These are phyloP conservation scores for Penicillium desertorum DNA, from an alignment of 495 filamentous ascomycete species.

Conservation along the genomic window DNA sequence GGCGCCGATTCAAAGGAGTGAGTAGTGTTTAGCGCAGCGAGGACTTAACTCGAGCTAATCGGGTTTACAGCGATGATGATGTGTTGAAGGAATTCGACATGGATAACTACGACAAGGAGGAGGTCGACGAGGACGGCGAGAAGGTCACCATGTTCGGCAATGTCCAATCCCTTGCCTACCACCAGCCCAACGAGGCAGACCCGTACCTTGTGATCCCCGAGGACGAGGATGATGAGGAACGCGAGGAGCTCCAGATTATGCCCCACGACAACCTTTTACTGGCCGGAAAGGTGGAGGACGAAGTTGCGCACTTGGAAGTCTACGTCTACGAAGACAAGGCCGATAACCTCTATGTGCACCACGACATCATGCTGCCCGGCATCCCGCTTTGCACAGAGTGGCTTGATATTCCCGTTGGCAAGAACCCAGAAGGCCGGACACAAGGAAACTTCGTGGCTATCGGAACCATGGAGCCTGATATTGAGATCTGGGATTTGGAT, in stretches of 20 bases:
- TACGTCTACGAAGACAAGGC: constrained; percentile 95
- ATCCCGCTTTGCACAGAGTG: constrained; percentile 96
- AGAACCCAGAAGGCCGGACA: constrained; percentile 53
- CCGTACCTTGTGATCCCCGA: constrained; percentile 87
- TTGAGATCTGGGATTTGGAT: constrained; percentile 98
- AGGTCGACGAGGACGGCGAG: constrained; percentile 63
- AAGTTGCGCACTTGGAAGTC: constrained; percentile 92
- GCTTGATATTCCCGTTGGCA: constrained; percentile 84
- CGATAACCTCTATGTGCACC: constrained; percentile 97
- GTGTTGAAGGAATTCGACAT: constrained; percentile 94
- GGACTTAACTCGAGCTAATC: constrained; percentile 21
- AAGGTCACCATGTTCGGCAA: constrained; percentile 93
- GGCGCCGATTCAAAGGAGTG: constrained; percentile 19
- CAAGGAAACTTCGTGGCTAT: constrained; percentile 87
- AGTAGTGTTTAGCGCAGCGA: constrained; percentile 16
- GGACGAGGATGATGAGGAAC: constrained; percentile 79
- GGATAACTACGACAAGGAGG: constrained; percentile 88
- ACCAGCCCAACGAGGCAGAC: constrained; percentile 88
- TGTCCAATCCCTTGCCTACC: constrained; percentile 86
- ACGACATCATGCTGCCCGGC: constrained; percentile 98
- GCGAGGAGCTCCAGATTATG: constrained; percentile 91
- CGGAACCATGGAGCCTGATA: constrained; percentile 96
- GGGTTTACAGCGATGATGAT: constrained; percentile 63
- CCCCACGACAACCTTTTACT: constrained; percentile 89
- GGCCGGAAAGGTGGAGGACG: constrained; percentile 91